Evolutionary conservation across 768 basidiomycete genomes (phyloP).

Genomic region (Suillus sp.): DNA sequence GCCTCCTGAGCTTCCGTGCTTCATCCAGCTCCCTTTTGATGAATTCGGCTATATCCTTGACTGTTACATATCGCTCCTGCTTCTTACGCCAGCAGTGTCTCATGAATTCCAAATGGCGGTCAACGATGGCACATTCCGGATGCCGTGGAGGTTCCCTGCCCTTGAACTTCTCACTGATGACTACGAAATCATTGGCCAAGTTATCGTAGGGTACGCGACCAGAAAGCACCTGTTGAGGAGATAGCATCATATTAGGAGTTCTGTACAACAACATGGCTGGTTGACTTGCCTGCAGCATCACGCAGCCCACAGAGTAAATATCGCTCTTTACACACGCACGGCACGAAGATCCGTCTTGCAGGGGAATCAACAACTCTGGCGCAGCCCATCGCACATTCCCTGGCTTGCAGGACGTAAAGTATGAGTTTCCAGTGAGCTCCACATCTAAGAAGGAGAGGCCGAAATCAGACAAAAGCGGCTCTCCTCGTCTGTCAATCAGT

Average conservation of each 20-base stretch:
- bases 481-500: constrained; percentile 10
- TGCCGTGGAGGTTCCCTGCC: constrained; percentile 1
- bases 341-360: not conserved
- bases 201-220: constrained; percentile 12
- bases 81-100: constrained; percentile 10
- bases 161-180: constrained; percentile 6
- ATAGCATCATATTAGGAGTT: not conserved
- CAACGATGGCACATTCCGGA: not conserved
- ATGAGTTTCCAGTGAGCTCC: constrained; percentile 34
- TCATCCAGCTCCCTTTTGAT: not conserved
- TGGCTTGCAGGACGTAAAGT: constrained; percentile 16
- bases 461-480: constrained; percentile 36
- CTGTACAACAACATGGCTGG: not conserved
- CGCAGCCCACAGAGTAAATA: constrained; percentile 24
- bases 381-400: constrained; percentile 21
- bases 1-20: constrained; percentile 1
- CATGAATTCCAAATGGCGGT: constrained; percentile 13
- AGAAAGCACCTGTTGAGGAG: constrained; percentile 8
- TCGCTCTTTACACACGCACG: constrained; percentile 14
- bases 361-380: constrained; percentile 19
- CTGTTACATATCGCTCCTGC: not conserved
- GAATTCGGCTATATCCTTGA: not conserved
- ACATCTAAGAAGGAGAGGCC: constrained; percentile 44
- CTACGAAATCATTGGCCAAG: constrained; percentile 4
- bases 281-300: constrained; percentile 24